Conservation (phyloP, 441 rosid genomes). For the Breynia disticha region DNA sequence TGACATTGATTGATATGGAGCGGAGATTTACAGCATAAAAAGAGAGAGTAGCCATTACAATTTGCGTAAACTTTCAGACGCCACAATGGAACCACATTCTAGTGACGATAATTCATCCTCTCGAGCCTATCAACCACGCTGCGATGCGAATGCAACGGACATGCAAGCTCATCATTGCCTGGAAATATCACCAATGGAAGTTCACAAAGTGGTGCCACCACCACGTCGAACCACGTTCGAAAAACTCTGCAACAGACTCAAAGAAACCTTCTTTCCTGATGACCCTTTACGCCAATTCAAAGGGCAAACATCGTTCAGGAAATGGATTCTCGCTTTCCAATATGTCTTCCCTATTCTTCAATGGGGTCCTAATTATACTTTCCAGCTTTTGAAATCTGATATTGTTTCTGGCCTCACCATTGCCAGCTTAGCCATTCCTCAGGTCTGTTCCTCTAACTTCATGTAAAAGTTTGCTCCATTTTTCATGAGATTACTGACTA, state of each 20-base stretch:
- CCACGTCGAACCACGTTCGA: slow-evolving; percentile 47
- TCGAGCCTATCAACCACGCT: too few species aligned
- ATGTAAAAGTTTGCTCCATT: neutral
- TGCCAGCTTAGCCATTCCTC: slow-evolving; percentile 96
- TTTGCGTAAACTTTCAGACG: too few species aligned
- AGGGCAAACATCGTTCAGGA: slow-evolving; percentile 41
- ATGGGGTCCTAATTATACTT: slow-evolving; percentile 71
- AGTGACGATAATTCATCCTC: too few species aligned
- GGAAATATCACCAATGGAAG: slow-evolving; percentile 39
- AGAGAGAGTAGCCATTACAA: too few species aligned
- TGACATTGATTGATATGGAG: too few species aligned
- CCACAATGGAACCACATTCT: too few species aligned
- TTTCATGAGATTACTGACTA: neutral
- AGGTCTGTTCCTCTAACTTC: slow-evolving; percentile 27
- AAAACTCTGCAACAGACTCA: slow-evolving; percentile 47
- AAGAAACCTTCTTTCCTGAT: slow-evolving; percentile 87
- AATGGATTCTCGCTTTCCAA: slow-evolving; percentile 54
- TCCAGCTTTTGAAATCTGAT: slow-evolving; percentile 72
- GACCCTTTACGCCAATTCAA: slow-evolving; percentile 88
- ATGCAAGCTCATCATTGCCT: slow-evolving; percentile 13
- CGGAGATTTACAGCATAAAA: too few species aligned
- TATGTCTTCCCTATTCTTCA: slow-evolving; percentile 77
- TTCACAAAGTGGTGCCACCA: slow-evolving; percentile 61
- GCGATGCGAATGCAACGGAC: neutral
- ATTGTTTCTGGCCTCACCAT: slow-evolving; percentile 82